phyloP scores from a whole-genome alignment of 2,329 filamentous ascomycete genomes.

The Xylaria sp. region DNA sequence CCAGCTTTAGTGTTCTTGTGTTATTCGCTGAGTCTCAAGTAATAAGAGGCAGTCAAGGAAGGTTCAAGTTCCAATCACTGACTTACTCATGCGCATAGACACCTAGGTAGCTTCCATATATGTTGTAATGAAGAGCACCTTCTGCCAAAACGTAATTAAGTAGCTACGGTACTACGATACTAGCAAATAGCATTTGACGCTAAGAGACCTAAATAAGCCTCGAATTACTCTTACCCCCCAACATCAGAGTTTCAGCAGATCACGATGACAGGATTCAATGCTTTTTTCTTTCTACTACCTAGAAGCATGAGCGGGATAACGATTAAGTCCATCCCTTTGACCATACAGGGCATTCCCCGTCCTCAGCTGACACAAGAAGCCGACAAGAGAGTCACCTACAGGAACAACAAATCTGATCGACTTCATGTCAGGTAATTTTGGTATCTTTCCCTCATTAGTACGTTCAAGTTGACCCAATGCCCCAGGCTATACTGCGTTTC shows the following conservation, averaged over 20 bases:
- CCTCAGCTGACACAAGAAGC: slow-evolving; percentile 47
- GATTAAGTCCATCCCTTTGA: slow-evolving; percentile 87
- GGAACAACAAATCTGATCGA: slow-evolving; percentile 41
- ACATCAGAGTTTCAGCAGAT: slow-evolving; percentile 3
- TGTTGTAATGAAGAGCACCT: slow-evolving; percentile 7
- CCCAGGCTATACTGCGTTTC: slow-evolving; percentile 50
- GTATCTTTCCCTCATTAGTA: slow-evolving; percentile 99
- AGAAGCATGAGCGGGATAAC: slow-evolving; percentile 71
- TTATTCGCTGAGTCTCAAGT: not conserved
- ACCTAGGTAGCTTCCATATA: not conserved
- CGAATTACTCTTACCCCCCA: slow-evolving; percentile 4
- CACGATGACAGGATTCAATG: slow-evolving; percentile 30
- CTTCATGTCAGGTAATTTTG: slow-evolving; percentile 59
- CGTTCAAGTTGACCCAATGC: slow-evolving; percentile 69
- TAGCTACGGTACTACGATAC: not conserved
- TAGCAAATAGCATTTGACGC: not conserved
- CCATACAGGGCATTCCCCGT: slow-evolving; percentile 99
- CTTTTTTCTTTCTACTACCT: slow-evolving; percentile 42
- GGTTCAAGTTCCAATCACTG: not conserved
- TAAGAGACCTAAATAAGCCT: not conserved
- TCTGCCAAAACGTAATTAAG: not conserved
- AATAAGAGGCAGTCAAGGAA: not conserved
- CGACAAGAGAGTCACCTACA: slow-evolving; percentile 41
- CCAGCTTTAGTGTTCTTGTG: not conserved
- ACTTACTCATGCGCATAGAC: not conserved